Percentiles rank a stretch among this genome's conserved stretches.
These are phyloP conservation scores for Salicornia ramosissima DNA, from an alignment of 148 eudicot species.

Conservation along the genomic window DNA sequence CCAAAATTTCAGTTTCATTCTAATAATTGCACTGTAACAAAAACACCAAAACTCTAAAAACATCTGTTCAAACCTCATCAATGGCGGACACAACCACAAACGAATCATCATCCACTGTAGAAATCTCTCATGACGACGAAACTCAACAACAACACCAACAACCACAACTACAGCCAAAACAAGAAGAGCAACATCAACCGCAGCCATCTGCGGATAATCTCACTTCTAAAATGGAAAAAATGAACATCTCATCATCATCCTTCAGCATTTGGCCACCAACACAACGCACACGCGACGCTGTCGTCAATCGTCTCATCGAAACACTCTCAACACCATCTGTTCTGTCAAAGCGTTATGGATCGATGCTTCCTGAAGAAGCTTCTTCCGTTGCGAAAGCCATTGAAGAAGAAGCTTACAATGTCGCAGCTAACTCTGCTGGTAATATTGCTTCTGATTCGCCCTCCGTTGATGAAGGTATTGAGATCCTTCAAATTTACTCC, in stretches of 20 bases:
- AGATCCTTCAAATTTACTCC: constrained; percentile 68
- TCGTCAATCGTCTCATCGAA: constrained; percentile 62
- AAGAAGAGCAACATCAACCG: neutral
- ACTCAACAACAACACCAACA: neutral
- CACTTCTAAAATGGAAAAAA: constrained; percentile 31
- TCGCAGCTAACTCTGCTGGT: constrained; percentile 29
- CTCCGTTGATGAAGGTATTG: constrained; percentile 60
- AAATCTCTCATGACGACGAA: neutral
- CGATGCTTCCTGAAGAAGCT: constrained; percentile 54
- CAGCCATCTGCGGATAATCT: constrained; percentile 16
- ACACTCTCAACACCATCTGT: constrained; percentile 66
- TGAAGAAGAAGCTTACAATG: constrained; percentile 62
- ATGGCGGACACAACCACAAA: constrained; percentile 16
- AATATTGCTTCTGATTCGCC: neutral
- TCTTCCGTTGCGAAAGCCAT: constrained; percentile 43
- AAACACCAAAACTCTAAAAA: neutral
- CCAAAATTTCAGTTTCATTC: too few species aligned
- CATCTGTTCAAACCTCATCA: neutral
- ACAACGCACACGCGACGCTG: constrained; percentile 85
- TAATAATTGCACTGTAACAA: too few species aligned
- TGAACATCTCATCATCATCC: constrained; percentile 48
- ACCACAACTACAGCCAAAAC: too few species aligned
- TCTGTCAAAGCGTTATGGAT: constrained; percentile 88
- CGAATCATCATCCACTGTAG: constrained; percentile 12
- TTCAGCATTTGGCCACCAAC: constrained; percentile 90